phyloP scores from a whole-genome alignment of 257 asterid genomes.

The Fraxinus quadrangulata region DNA sequence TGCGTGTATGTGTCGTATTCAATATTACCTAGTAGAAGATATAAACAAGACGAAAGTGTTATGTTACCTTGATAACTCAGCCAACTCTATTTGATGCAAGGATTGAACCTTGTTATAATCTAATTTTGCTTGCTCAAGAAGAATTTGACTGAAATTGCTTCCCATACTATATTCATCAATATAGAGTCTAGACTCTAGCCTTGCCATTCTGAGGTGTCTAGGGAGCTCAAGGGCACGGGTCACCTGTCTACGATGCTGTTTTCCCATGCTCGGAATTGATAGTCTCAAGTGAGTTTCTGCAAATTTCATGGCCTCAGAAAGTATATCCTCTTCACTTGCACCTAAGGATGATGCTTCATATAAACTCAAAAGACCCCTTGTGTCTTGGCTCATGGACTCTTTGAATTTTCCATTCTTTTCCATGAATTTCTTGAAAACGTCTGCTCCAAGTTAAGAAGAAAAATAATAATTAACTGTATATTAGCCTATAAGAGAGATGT shows the following conservation, averaged over 20 bases:
- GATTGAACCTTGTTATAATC: constrained; percentile 40
- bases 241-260: constrained; percentile 15
- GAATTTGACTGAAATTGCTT: constrained; percentile 10
- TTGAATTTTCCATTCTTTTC: constrained; percentile 30
- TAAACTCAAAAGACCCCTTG: constrained; percentile 34
- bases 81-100: constrained; percentile 36
- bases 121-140: constrained; percentile 35
- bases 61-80: constrained; percentile 36
- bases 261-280: not conserved
- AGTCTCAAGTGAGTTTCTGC: constrained; percentile 21
- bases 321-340: constrained; percentile 33
- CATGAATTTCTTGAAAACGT: constrained; percentile 36
- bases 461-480: too few species aligned
- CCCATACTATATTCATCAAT: constrained; percentile 32
- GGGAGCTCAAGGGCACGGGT: constrained; percentile 37
- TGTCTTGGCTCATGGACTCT: constrained; percentile 26
- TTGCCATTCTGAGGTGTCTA: constrained; percentile 41
- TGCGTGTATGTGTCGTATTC: not conserved
- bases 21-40: not conserved
- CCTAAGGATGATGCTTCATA: constrained; percentile 50
- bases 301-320: constrained; percentile 35
- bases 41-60: not conserved
- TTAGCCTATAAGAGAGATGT: too few species aligned
- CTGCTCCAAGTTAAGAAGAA: constrained; percentile 10
- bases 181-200: constrained; percentile 38